These are phyloP conservation scores for Chytriomyces confervae DNA, from an alignment of 192 early-diverging fungal genomes.

Conservation along the genomic window DNA sequence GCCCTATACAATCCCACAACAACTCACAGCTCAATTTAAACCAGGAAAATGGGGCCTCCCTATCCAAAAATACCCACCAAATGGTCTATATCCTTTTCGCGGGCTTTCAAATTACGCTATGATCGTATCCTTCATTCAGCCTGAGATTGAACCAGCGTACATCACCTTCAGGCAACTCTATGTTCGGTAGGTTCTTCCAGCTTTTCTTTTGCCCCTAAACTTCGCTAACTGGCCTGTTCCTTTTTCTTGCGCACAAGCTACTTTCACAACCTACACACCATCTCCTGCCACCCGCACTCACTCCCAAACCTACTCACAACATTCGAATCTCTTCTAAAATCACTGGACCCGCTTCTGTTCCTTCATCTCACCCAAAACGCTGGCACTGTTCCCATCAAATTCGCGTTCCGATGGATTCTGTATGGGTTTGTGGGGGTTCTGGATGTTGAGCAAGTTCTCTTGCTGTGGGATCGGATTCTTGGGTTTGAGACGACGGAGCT, in stretches of 20 bases:
- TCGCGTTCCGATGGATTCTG: conserved; percentile 61
- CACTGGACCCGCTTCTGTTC: conserved; percentile 51
- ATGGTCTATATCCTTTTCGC: conserved; percentile 59
- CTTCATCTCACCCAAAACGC: conserved; percentile 48
- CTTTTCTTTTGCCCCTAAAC: neutral
- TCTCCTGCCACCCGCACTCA: conserved; percentile 28
- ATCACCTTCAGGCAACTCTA: conserved; percentile 62
- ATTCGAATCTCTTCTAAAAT: conserved; percentile 60
- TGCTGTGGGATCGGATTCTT: conserved; percentile 63
- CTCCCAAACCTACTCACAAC: conserved; percentile 39
- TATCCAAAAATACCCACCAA: conserved; percentile 46
- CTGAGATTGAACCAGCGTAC: conserved; percentile 52
- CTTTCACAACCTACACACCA: conserved; percentile 57
- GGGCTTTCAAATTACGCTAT: conserved; percentile 60
- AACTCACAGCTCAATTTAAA: neutral
- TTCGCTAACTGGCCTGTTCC: neutral
- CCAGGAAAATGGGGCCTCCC: conserved; percentile 22
- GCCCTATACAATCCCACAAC: too few relatives aligned
- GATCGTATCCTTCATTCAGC: conserved; percentile 57
- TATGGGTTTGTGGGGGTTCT: conserved; percentile 62
- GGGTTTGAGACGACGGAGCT: conserved; percentile 52
- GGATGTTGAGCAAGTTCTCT: conserved; percentile 60
- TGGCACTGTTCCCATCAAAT: conserved; percentile 41
- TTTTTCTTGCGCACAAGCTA: conserved; percentile 37
- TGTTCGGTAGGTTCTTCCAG: conserved; percentile 38